Base-by-base conservation (phyloP, 768 basidiomycete genomes). In the Suillus brevipes region DNA sequence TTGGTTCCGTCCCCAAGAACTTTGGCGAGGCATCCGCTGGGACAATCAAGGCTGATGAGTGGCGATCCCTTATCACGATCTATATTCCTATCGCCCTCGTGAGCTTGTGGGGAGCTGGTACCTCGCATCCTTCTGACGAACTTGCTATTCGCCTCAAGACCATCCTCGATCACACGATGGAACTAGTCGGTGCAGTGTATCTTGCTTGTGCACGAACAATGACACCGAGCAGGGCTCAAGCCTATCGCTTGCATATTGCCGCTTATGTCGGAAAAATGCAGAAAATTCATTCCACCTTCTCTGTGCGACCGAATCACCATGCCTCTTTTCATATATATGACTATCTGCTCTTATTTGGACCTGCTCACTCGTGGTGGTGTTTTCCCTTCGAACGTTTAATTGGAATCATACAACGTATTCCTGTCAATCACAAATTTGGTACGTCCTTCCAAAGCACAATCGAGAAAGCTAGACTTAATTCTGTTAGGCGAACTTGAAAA, bases 381-480 rank as follows among this genome's bases (percentile, higher is more conserved):
- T 81, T 78, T 64, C 79, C 77, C 0, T 80, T 77, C 58, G 79
- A 82, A 61, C 62, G 73, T 0, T 62, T 78, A 10, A 81, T 82
- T 58, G 77, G 80, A 0, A 71, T 67, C 47, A 64, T 82, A 1
- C 79, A 82, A 60, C 53, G 67, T 4, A 68, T 80, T 13, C 53
- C 67, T 10, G 78, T 67, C 0, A 82, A 82, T 63, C 65, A 76
- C 53, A 68, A 72, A 16, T 61, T 68, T 63, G 76, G 78, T 66
- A 28, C 3, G 28, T 28, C 28, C 28, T 28, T 28, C 28, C 28
- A 28, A 28, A 28, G 28, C 28, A 28, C 28, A 28, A 1, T 2
- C 28, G 28, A 28, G 28, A 28, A 28, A 28, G 28, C 28, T 28
- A 2, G 28, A 28, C 28, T 28, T 28, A 28, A 28, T 28, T 3